phyloP scores from a whole-genome alignment of 179 eudicot genomes.

The Vitellaria paradoxa region DNA sequence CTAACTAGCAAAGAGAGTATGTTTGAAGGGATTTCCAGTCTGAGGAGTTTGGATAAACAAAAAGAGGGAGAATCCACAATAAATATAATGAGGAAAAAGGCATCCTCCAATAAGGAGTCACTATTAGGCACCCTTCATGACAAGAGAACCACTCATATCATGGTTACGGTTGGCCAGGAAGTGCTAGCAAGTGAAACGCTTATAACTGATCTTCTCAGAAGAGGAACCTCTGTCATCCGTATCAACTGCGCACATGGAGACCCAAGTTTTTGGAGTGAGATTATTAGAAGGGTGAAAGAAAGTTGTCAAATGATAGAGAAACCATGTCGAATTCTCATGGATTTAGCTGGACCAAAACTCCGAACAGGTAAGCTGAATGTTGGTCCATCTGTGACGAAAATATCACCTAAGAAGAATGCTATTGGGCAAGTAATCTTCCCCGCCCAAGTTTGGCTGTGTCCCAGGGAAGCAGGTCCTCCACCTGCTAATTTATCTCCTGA shows the following conservation, averaged over 20 bases:
- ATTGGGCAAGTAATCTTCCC: conserved; percentile 35
- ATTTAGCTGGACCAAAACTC: conserved; percentile 64
- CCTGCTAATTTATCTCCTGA: conserved; percentile 48
- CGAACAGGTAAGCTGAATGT: conserved; percentile 45
- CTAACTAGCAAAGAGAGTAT: neutral
- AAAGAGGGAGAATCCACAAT: conserved; percentile 17
- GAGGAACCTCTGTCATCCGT: conserved; percentile 43
- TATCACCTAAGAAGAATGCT: conserved; percentile 46
- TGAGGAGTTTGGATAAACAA: conserved; percentile 14
- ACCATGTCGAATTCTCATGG: conserved; percentile 62
- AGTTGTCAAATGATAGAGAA: conserved; percentile 50
- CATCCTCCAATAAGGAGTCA: conserved; percentile 28
- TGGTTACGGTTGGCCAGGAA: conserved; percentile 58
- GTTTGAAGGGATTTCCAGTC: neutral
- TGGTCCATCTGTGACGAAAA: conserved; percentile 46
- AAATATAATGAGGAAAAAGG: conserved; percentile 33
- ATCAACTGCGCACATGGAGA: conserved; percentile 67
- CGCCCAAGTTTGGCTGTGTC: conserved; percentile 50
- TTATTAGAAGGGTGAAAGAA: conserved; percentile 39
- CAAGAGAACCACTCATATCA: conserved; percentile 39
- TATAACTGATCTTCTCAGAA: conserved; percentile 37
- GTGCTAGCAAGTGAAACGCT: conserved; percentile 32
- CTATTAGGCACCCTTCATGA: conserved; percentile 41
- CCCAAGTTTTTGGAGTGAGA: conserved; percentile 52
- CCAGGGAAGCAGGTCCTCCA: conserved; percentile 39